A percentile compares a stretch with the other conserved stretches of the same genome.
Conservation (phyloP, 139 green algal species). For the Picochlorum sp. region DNA sequence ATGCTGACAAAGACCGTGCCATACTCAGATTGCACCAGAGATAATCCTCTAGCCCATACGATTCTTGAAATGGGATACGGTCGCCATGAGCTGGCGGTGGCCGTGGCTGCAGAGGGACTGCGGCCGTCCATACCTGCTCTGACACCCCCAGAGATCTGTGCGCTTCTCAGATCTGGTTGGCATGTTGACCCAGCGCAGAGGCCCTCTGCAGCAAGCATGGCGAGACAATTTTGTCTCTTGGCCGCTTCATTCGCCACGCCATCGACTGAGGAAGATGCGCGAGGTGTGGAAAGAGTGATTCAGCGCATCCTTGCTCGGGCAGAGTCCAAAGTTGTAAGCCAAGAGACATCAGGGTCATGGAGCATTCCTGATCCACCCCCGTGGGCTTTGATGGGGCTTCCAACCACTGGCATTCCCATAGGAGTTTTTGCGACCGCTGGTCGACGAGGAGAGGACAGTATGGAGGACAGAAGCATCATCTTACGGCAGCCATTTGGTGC, state of each 20-base stretch:
- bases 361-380: neutral
- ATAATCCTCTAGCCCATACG: constrained; percentile 80
- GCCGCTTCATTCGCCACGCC: neutral
- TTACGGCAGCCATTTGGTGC: constrained; percentile 6
- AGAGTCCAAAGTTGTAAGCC: neutral
- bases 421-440: constrained; percentile 35
- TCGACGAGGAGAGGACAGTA: constrained; percentile 32
- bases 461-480: constrained; percentile 73
- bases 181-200: constrained; percentile 28
- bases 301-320: too few species aligned
- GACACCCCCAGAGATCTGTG: constrained; percentile 20
- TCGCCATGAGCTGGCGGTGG: constrained; percentile 69
- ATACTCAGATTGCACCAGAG: constrained; percentile 70
- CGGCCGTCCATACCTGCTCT: constrained; percentile 45
- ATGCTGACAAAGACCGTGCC: constrained; percentile 30
- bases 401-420: neutral
- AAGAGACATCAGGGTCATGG: neutral
- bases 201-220: constrained; percentile 39
- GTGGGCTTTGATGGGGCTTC: neutral
- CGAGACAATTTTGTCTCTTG: neutral
- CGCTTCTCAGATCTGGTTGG: constrained; percentile 61
- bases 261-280: neutral
- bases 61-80: constrained; percentile 86
- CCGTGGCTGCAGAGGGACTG: constrained; percentile 71
- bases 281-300: too few species aligned